Evolutionary conservation across 1,284 basidiomycete species (phyloP).

Genomic region (Ganoderma multipileum): DNA sequence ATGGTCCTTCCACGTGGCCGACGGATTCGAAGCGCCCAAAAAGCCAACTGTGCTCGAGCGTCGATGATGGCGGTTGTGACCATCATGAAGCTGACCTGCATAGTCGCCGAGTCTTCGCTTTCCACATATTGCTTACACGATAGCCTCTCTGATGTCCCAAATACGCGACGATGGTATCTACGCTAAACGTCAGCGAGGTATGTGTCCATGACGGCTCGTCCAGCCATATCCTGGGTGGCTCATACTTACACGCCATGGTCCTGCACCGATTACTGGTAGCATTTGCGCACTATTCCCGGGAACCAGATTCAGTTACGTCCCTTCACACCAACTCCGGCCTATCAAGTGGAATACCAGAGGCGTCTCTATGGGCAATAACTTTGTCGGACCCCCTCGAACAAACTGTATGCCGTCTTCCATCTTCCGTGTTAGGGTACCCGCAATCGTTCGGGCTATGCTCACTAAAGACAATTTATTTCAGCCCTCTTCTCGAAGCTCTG

Average conservation of each 20-base stretch:
- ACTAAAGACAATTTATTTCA: too few relatives aligned
- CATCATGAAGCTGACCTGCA: too few relatives aligned
- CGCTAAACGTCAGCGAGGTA: neutral
- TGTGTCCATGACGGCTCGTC: neutral
- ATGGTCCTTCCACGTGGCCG: too few relatives aligned
- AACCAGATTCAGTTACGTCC: too few relatives aligned
- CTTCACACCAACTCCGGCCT: neutral
- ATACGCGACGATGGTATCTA: neutral
- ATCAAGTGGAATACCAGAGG: neutral
- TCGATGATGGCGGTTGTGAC: too few relatives aligned
- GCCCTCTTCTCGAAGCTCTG: neutral
- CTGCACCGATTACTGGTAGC: too few relatives aligned
- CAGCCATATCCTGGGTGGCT: neutral
- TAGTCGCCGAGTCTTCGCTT: neutral
- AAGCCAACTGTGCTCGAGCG: too few relatives aligned
- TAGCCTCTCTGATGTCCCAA: too few relatives aligned
- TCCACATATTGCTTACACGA: too few relatives aligned
- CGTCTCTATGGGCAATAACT: neutral
- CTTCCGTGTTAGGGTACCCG: neutral
- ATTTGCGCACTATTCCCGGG: too few relatives aligned
- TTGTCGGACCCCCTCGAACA: too few relatives aligned
- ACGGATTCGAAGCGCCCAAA: too few relatives aligned
- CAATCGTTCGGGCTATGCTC: neutral
- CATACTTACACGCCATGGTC: neutral
- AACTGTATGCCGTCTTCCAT: neutral